phyloP scores from a whole-genome alignment of 192 early-diverging fungal species.

The Coemansia sp. region DNA sequence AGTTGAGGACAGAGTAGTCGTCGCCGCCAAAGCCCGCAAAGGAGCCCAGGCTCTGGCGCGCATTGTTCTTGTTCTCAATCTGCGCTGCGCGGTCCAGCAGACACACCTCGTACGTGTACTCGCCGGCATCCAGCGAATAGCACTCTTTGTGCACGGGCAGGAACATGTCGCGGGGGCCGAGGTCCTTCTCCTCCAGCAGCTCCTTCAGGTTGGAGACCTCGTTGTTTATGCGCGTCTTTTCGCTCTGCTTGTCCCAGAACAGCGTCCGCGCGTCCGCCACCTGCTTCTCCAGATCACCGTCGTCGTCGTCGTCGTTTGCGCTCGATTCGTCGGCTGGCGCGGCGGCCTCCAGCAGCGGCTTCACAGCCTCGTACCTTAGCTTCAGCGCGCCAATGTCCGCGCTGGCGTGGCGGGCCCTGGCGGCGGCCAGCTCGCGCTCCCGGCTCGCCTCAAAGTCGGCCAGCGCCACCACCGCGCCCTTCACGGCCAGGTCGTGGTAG shows the following conservation, averaged over 20 bases:
- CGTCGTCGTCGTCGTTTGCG: not conserved
- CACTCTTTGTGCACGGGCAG: slow-evolving; percentile 68
- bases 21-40: slow-evolving; percentile 55
- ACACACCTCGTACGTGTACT: slow-evolving; percentile 77
- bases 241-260: slow-evolving; percentile 16
- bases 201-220: slow-evolving; percentile 51
- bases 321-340: not conserved
- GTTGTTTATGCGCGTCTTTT: slow-evolving; percentile 21
- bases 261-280: slow-evolving; percentile 19
- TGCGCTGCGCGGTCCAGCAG: slow-evolving; percentile 76
- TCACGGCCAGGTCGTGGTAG: slow-evolving; percentile 58
- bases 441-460: slow-evolving; percentile 30
- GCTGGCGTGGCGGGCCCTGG: not conserved
- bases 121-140: slow-evolving; percentile 59
- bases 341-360: slow-evolving; percentile 4
- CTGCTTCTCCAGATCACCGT: not conserved
- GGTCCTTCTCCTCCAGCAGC: slow-evolving; percentile 60
- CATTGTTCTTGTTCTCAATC: slow-evolving; percentile 60
- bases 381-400: not conserved
- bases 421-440: slow-evolving; percentile 14
- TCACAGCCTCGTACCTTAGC: not conserved
- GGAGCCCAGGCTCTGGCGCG: slow-evolving; percentile 58
- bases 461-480: slow-evolving; percentile 51
- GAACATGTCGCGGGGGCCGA: slow-evolving; percentile 71
- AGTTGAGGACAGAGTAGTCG: too few species aligned